Conservation (phyloP, 805 yeast genomes). For the Scheffersomyces amazonensis region DNA sequence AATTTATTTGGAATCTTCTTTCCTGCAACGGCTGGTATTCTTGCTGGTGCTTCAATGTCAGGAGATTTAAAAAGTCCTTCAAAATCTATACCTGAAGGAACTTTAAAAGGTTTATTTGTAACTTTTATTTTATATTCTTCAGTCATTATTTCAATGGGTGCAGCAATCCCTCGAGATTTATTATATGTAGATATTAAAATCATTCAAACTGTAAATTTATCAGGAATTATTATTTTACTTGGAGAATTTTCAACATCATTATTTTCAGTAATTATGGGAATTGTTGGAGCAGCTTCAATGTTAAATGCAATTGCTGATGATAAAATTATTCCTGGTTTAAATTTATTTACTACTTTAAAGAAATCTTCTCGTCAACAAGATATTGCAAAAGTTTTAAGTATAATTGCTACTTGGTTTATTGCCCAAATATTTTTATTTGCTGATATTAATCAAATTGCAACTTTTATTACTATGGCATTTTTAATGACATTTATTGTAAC, state of each 20-base stretch:
- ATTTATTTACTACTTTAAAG: conserved; percentile 42
- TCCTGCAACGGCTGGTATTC: conserved; percentile 98
- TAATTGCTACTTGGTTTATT: conserved; percentile 73
- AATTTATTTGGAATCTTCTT: conserved; percentile 92
- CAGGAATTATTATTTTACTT: conserved; percentile 63
- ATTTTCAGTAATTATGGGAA: conserved; percentile 91
- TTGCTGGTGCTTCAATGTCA: conserved; percentile 99
- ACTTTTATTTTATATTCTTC: conserved; percentile 74
- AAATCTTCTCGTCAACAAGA: conserved; percentile 40
- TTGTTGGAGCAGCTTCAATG: conserved; percentile 92
- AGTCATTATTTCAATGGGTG: conserved; percentile 82
- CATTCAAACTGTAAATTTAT: conserved; percentile 74
- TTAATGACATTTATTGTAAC: conserved; percentile 94
- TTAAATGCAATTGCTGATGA: conserved; percentile 91
- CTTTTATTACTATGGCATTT: conserved; percentile 95
- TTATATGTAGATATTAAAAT: conserved; percentile 79
- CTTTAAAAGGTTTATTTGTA: conserved; percentile 73
- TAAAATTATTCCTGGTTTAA: conserved; percentile 76
- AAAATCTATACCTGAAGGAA: conserved; percentile 89
- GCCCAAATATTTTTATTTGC: conserved; percentile 86
- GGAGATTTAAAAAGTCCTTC: conserved; percentile 89
- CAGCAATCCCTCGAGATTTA: conserved; percentile 75
- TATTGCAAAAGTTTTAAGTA: conserved; percentile 62
- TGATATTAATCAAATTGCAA: conserved; percentile 91
- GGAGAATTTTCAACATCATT: conserved; percentile 94